These are phyloP conservation scores for Pyrenopolyporus hunteri DNA, from an alignment of 495 filamentous ascomycete species.

Conservation along the genomic window DNA sequence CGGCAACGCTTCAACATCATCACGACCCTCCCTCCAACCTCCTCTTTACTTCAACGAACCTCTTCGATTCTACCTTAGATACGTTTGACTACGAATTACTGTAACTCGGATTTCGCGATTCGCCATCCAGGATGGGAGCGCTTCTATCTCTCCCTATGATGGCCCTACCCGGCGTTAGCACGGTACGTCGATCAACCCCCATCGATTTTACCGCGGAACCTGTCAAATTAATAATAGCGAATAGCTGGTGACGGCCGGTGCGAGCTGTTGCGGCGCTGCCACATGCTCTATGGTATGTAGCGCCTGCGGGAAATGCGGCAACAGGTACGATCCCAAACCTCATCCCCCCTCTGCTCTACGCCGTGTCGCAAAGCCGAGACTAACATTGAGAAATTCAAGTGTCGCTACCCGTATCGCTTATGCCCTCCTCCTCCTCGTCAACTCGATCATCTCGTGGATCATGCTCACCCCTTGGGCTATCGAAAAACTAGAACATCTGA, in stretches of 20 bases:
- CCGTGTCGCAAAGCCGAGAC: background rate
- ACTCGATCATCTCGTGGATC: slow-evolving; percentile 96
- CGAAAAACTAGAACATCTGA: slow-evolving; percentile 89
- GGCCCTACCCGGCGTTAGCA: slow-evolving; percentile 83
- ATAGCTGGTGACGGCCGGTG: slow-evolving; percentile 75
- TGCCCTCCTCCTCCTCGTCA: slow-evolving; percentile 91
- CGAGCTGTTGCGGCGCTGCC: slow-evolving; percentile 92
- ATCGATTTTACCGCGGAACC: background rate
- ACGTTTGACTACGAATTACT: background rate
- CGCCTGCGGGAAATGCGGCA: slow-evolving; percentile 93
- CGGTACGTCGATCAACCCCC: slow-evolving; percentile 64
- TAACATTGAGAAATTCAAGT: slow-evolving; percentile 50
- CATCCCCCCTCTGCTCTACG: background rate
- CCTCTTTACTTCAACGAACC: too few relatives aligned
- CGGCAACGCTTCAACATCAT: background rate
- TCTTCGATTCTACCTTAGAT: background rate
- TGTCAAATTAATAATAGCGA: slow-evolving; percentile 8
- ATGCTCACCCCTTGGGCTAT: slow-evolving; percentile 99
- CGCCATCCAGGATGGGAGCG: slow-evolving; percentile 74
- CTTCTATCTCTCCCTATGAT: slow-evolving; percentile 87
- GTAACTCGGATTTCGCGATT: background rate
- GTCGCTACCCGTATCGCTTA: slow-evolving; percentile 98
- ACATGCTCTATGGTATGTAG: slow-evolving; percentile 94
- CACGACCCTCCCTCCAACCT: background rate
- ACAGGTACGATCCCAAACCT: slow-evolving; percentile 67